Base-by-base conservation (phyloP, 495 filamentous ascomycete species). In the Neurospora terricola region DNA sequence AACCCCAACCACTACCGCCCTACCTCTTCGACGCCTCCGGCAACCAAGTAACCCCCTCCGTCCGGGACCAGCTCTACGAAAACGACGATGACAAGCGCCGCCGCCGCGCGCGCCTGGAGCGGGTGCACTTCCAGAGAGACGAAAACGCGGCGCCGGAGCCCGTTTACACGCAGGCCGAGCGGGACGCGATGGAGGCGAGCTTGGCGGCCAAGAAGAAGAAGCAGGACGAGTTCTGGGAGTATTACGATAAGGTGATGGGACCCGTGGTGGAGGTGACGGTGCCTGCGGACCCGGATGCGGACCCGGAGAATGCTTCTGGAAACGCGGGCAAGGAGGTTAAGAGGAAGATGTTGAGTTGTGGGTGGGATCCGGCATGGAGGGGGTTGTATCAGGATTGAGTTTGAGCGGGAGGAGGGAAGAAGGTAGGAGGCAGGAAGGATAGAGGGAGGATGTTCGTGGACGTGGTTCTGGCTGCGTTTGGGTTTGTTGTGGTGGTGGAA, bases 21-120 rank as follows among this genome's bases (percentile, higher is more conserved):
- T 86, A 84, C 69, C 78, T 87, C 1, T 83, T 85, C 70, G 78
- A 83, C 72, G 69, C 73, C 30, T 72, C 78, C 10, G 82, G 80
- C 42, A 80, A 79, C 16, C 84, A 85, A 70, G 81, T 87, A 23
- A 86, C 84, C 4, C 84, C 85, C 0, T 83, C 81, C 3, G 73
- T 85, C 10, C 43, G 48, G 8, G 75, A 75, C 18, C 82, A 83
- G 73, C 70, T 78, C 68, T 38, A 81, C 34, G 84, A 87, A 76
- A 80, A 75, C 38, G 80, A 82, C 5, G 76, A 81, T 5, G 82
- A 84, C 4, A 76, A 76, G 30, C 80, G 76, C 72, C 73, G 76
- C 36, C 79, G 83, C 36, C 73, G 72, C 69, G 76, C 76, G 42
- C 78, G 77, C 71, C 34, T 86, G n/a, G 75, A 74, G 45, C 71